Base-by-base conservation (phyloP, 2,329 filamentous ascomycete species). In the Xylariaceae sp. region DNA sequence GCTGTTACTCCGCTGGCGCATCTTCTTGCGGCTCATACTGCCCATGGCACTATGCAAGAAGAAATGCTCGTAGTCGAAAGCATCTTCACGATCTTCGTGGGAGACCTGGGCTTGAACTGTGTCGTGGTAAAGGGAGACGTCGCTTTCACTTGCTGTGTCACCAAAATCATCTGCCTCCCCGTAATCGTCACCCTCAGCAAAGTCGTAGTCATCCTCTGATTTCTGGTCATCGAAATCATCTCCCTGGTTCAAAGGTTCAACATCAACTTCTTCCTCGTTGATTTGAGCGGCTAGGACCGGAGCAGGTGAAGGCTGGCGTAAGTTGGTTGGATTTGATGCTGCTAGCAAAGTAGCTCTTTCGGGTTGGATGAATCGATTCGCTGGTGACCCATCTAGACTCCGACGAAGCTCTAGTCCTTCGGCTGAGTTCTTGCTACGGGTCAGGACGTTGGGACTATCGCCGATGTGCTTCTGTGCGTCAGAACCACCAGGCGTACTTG, bases 41-140 rank as follows among this genome's bases (percentile, higher is more conserved):
- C 91, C 92, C 82, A 97, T 87, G 9, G 92, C 91, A 66, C 90
- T 96, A 73, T 97, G 92, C 11, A 97, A 80, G 73, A 96, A 96
- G 75, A 97, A 97, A 71, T 96, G 88, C 73, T 96, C 90, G 64
- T 97, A 97, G 72, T 97, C 93, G 69, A 97, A 97, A 1, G 92
- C 92, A 73, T 97, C 93, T 66, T 92, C 87, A 17, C 93, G 88
- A 72, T 97, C 92, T 75, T 97, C 93, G 69, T 97, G 93, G 0
- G 91, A 90, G 4, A 88, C 76, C 7, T 82, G 81, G 55, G 83
- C 80, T 57, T 83, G 79, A 52, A 80, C 72, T 0, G 81, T 77
- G 66, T 87, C 85, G 67, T 87, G 83, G 67, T 88, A 87, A 5
- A 86, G 76, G 10, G 83, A 83, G 56, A 85, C 80, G 67, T 83